Base-by-base conservation (phyloP, 1,284 basidiomycete genomes). In the Pseudozyma pruni region DNA sequence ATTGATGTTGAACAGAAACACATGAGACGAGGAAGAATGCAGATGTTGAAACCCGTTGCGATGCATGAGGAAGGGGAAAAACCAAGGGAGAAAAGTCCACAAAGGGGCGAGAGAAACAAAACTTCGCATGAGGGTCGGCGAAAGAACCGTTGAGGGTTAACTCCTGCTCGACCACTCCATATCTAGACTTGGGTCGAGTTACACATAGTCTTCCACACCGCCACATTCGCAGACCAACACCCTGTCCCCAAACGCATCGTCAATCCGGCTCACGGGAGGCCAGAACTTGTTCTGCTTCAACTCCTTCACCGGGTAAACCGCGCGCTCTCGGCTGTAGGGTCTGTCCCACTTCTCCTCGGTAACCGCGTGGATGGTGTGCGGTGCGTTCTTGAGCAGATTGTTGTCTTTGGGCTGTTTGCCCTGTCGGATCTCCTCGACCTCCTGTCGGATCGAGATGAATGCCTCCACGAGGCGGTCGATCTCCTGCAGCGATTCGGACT, bases 371-470 rank as follows among this genome's bases (percentile, higher is more conserved):
- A 92, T 86, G 0, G 95, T 90, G 83, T 98, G 95, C 38, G 95
- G 95, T 0, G 95, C 93, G 79, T 96, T 94, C 84, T 90, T 94
- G 74, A 98, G 86, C 37, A 96, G 83, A 83, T 98, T 98, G 68
- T 72, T 51, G 32, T 78, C 69, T 37, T 60, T 64, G 41, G 71
- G 66, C 85, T 92, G 91, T 79, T 89, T 90, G 49, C 94, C 94
- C 14, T 87, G 85, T 42, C 91, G 88, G 75, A 98, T 88, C 64
- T 95, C 92, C 69, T 95, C 90, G 1, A 90, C 92, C 83, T 98
- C 95, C 72, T 89, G 86, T 50, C 94, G 90, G 75, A 98, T 98
- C 70, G 91, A 88, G 72, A 98, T 94, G 90, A 98, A 94, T 7
- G 95, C 94, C 73, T 97, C 92, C 83, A 93, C 93, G 86, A 97